A percentile compares a stretch with the other conserved stretches of the same genome.
These are phyloP conservation scores for Lagenidium sp. DNA, from an alignment of 352 stramenopile species.

Conservation along the genomic window DNA sequence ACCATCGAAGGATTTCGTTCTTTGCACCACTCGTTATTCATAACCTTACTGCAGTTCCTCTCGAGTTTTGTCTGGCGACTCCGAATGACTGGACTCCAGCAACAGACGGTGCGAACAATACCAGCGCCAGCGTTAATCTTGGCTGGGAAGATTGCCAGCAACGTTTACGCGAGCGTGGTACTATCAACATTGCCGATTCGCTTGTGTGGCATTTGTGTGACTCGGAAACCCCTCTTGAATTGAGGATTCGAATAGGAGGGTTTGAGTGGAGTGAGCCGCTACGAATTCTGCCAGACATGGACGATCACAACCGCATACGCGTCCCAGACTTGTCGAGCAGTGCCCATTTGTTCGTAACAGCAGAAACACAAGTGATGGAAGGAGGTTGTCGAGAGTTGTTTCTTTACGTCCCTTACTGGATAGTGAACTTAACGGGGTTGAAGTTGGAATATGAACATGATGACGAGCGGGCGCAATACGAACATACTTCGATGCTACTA, in stretches of 20 bases:
- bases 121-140: conserved; percentile 26
- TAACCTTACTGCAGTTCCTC: conserved; percentile 56
- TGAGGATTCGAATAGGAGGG: conserved; percentile 74
- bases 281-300: conserved; percentile 37
- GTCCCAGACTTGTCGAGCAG: conserved; percentile 78
- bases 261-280: conserved; percentile 82
- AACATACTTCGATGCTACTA: conserved; percentile 23
- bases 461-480: conserved; percentile 50
- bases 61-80: conserved; percentile 70
- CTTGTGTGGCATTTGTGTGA: conserved; percentile 80
- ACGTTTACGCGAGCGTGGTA: conserved; percentile 67
- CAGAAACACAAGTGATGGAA: conserved; percentile 41
- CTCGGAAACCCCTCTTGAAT: conserved; percentile 62
- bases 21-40: conserved; percentile 72
- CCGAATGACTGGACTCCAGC: conserved; percentile 59
- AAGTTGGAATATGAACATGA: conserved; percentile 83
- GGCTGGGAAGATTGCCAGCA: conserved; percentile 74
- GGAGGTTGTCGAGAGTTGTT: conserved; percentile 60
- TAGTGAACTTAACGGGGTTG: conserved; percentile 78
- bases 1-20: conserved; percentile 70
- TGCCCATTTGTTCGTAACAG: conserved; percentile 60
- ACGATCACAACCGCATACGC: conserved; percentile 44
- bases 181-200: conserved; percentile 65
- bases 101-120: conserved; percentile 24
- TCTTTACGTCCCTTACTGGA: conserved; percentile 85